Conservation (phyloP, 768 basidiomycete genomes). For the Mycena galericulata region DNA sequence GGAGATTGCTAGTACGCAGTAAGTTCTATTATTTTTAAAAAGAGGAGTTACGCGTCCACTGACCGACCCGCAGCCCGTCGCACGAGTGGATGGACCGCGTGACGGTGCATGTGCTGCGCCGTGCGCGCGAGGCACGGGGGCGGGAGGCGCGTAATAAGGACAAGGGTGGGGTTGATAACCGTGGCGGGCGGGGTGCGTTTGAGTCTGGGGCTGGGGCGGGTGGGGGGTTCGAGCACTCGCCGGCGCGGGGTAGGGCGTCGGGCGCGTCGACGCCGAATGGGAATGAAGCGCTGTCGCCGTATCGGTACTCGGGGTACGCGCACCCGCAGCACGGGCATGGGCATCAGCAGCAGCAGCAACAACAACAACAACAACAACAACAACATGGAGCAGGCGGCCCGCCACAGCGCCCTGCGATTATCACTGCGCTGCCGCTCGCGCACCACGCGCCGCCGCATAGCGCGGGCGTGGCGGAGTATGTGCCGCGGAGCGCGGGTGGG, state of each 20-base stretch:
- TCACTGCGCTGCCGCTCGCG: conserved; percentile 13
- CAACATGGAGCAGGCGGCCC: background rate
- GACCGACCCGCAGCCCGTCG: conserved; percentile 64
- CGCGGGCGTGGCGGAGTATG: conserved; percentile 3
- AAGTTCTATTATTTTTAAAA: background rate
- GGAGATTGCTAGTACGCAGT: conserved; percentile 34
- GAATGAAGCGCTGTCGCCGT: no score
- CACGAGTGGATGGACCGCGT: conserved; percentile 89
- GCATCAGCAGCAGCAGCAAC: background rate
- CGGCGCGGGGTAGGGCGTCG: background rate
- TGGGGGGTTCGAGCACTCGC: conserved; percentile 20
- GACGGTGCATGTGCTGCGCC: conserved; percentile 50
- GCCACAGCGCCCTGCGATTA: conserved; percentile 27
- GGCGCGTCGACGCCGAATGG: background rate
- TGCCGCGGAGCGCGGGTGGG: no score
- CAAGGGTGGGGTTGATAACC: no score
- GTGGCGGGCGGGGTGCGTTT: no score
- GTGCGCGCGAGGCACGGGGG: conserved; percentile 40
- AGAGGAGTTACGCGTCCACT: no score
- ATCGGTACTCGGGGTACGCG: no score
- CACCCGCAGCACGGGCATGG: background rate
- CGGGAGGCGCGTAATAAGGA: no score
- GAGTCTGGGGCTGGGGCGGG: no score
- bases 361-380: background rate
- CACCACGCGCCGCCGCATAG: background rate